Percentiles rank a stretch among this genome's conserved stretches.
phyloP scores from a whole-genome alignment of 140 eudicot species.

The Senecio squalidus region DNA sequence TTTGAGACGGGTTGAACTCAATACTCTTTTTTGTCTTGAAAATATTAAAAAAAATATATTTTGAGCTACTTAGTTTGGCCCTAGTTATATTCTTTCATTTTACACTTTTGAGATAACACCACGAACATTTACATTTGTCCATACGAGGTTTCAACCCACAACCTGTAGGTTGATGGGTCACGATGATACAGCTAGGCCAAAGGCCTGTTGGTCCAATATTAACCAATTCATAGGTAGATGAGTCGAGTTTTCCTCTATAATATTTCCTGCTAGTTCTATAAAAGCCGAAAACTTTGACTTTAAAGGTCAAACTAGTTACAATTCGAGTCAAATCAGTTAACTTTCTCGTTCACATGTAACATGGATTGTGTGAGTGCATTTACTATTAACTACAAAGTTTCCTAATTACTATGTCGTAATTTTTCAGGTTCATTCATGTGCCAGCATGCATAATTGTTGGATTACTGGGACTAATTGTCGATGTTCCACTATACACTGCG shows the following conservation, averaged over 20 bases:
- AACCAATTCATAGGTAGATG: too few species aligned
- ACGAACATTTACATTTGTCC: too few species aligned
- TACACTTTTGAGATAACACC: too few species aligned
- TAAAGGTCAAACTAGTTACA: constrained; percentile 2
- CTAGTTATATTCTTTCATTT: too few species aligned
- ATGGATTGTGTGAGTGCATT: not conserved
- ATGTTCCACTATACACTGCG: constrained; percentile 82
- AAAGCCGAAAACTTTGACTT: not conserved
- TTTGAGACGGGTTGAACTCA: too few species aligned
- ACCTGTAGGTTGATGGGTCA: too few species aligned
- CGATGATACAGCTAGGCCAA: too few species aligned
- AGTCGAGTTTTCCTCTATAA: too few species aligned
- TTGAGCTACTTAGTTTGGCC: too few species aligned
- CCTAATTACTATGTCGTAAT: too few species aligned
- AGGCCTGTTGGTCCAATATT: too few species aligned
- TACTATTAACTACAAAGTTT: not conserved
- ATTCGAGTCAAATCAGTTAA: not conserved
- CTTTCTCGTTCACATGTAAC: not conserved
- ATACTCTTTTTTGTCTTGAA: not conserved
- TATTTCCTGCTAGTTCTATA: not conserved
- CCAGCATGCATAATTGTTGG: constrained; percentile 88
- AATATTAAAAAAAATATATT: too few species aligned
- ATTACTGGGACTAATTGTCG: constrained; percentile 64
- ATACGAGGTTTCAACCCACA: not conserved
- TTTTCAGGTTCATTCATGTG: constrained; percentile 85